Evolutionary conservation across 345 rosid species (phyloP), one percentile per base, ranked within the genome.

Genomic region (Eucalyptus sp.): DNA sequence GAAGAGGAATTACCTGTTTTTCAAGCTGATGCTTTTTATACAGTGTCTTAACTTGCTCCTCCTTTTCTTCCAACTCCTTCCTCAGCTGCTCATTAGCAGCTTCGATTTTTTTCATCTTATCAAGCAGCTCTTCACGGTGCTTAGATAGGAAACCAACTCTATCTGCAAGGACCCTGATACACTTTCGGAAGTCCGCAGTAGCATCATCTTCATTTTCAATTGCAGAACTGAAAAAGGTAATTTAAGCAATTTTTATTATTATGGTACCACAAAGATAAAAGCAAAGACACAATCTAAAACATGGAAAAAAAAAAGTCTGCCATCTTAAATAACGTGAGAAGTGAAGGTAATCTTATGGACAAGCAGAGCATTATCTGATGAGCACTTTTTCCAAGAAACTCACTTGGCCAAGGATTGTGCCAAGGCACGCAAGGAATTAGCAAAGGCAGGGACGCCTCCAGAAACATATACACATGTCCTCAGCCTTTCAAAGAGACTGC

Each of bases 381-480:
- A 50, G 31, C 3, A 15, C 84, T 20, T 41, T 37, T 41, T 41
- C 48, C 5, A 46, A 90, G 86, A 86, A 33, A 90, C 96, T 95
- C 93, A 98, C 99, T 93, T 97, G 92, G 96, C 92, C 94, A 98
- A 86, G 89, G 99, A 95, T 93, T 97, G 99, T 91, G 98, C 99
- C 81, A 98, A 94, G 87, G 95, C 89, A 90, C 91, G 92, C 92
- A 97, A 90, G 68, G 99, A 94, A 89, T 97, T 99, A 88, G 95
- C 95, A 93, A 98, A 95, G 90, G 93, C 95, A 89, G 95, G 91
- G 86, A 96, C 96, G 46, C 95, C 96, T 88, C 95, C 96, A 11
- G 96, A 89, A 51, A 93, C 91, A 93, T 88, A 93, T 49, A 96
- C 94, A 92, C 97, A 96, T 89, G 87, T 93, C 87, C 94, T 91